These are phyloP conservation scores for Phytomonas francai DNA, from an alignment of 208 protist genomes.

Conservation along the genomic window DNA sequence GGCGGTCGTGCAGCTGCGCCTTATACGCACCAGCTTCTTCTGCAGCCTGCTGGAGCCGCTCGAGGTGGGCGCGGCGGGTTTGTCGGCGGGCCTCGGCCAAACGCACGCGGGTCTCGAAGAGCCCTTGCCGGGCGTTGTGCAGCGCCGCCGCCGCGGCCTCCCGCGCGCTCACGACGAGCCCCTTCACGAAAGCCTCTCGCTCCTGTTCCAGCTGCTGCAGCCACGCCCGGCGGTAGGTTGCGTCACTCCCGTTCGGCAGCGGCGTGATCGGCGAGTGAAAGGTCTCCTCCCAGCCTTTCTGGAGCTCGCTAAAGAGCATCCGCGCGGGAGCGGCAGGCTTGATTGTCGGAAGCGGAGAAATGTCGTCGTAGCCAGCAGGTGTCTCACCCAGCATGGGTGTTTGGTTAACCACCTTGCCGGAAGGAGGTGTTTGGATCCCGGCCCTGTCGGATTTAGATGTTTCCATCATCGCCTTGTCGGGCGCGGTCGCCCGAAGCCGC, in stretches of 20 bases:
- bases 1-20: slow-evolving; percentile 16
- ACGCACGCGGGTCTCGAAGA: slow-evolving; percentile 12
- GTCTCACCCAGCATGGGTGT: slow-evolving; percentile 10
- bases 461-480: background rate
- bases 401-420: slow-evolving; percentile 18
- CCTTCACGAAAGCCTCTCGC: slow-evolving; percentile 21
- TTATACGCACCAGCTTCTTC: slow-evolving; percentile 18
- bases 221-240: slow-evolving; percentile 25
- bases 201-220: slow-evolving; percentile 24
- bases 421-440: slow-evolving; percentile 4
- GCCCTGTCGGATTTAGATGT: background rate
- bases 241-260: slow-evolving; percentile 19
- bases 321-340: too few species aligned
- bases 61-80: slow-evolving; percentile 15
- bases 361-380: too few species aligned
- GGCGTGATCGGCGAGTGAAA: slow-evolving; percentile 25
- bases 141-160: slow-evolving; percentile 15
- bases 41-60: slow-evolving; percentile 13
- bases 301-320: slow-evolving; percentile 37
- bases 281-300: slow-evolving; percentile 22
- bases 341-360: background rate
- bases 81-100: slow-evolving; percentile 19
- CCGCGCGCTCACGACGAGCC: slow-evolving; percentile 21
- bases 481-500: slow-evolving; percentile 2
- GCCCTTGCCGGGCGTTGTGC: slow-evolving; percentile 20